A percentile compares a stretch with the other conserved stretches of the same genome.
These are phyloP conservation scores for Epichloe baconii DNA, from an alignment of 2,329 filamentous ascomycete species.

Conservation along the genomic window DNA sequence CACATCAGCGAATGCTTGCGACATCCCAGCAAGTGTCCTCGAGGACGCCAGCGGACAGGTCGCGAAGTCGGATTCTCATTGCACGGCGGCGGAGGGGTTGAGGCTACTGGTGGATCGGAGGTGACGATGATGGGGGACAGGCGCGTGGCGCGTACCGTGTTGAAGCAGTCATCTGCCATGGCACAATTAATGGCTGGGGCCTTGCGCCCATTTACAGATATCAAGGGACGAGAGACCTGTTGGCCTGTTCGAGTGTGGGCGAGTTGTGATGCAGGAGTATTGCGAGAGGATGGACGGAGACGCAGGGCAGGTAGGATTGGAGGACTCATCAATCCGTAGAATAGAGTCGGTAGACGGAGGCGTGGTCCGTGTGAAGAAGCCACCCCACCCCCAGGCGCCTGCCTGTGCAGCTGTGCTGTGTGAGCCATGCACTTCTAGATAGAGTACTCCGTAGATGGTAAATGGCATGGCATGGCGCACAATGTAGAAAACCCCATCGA, in stretches of 20 bases:
- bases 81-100: background rate
- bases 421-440: no score
- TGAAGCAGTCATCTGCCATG: conserved; percentile 34
- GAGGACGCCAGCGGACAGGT: no score
- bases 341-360: conserved; percentile 5
- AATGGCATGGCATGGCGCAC: no score
- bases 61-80: background rate
- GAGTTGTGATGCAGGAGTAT: background rate
- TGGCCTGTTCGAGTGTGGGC: background rate
- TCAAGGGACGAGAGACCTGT: background rate
- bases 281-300: background rate
- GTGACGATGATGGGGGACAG: background rate
- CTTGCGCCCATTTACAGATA: conserved; percentile 28
- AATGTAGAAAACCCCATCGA: no score
- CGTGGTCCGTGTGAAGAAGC: background rate
- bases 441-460: no score
- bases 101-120: background rate
- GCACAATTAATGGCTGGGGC: conserved; percentile 29
- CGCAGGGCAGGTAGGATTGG: background rate
- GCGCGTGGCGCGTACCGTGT: conserved; percentile 25
- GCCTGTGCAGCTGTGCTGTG: no score
- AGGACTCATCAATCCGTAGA: no score
- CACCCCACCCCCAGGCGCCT: no score
- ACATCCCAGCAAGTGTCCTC: background rate
- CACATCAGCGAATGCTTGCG: conserved; percentile 3